phyloP scores from a whole-genome alignment of 345 rosid genomes.

The Alliaria petiolata region DNA sequence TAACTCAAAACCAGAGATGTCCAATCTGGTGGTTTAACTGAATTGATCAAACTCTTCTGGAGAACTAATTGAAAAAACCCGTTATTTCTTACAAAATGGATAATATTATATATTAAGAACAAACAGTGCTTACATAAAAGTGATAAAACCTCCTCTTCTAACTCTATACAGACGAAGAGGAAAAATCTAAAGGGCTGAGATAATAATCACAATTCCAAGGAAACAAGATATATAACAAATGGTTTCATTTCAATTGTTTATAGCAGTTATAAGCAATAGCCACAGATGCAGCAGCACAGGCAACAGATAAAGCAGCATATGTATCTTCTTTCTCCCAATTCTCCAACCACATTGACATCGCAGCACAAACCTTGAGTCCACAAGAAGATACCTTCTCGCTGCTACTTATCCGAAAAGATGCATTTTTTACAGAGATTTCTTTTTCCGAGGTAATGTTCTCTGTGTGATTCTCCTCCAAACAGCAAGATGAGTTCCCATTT shows the following conservation, averaged over 20 bases:
- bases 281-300: slow-evolving; percentile 74
- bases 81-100: background rate
- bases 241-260: slow-evolving; percentile 45
- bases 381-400: slow-evolving; percentile 34
- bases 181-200: background rate
- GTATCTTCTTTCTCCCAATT: slow-evolving; percentile 90
- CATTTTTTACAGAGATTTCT: slow-evolving; percentile 42
- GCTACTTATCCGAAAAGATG: slow-evolving; percentile 31
- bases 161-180: slow-evolving; percentile 1
- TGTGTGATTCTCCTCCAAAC: slow-evolving; percentile 37
- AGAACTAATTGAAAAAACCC: background rate
- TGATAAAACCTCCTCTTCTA: background rate
- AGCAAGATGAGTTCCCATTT: slow-evolving; percentile 53
- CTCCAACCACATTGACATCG: slow-evolving; percentile 66
- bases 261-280: slow-evolving; percentile 69
- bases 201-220: background rate
- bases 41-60: background rate
- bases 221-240: background rate
- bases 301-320: slow-evolving; percentile 75
- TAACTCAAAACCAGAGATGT: background rate
- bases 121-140: slow-evolving; percentile 10
- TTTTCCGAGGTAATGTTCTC: slow-evolving; percentile 37
- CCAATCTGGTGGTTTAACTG: background rate
- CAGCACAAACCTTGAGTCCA: slow-evolving; percentile 38
- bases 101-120: slow-evolving; percentile 6